A percentile compares a stretch with the other conserved stretches of the same genome.
These are phyloP conservation scores for Theileria annulata DNA, from an alignment of 169 alveolate species.

Conservation along the genomic window DNA sequence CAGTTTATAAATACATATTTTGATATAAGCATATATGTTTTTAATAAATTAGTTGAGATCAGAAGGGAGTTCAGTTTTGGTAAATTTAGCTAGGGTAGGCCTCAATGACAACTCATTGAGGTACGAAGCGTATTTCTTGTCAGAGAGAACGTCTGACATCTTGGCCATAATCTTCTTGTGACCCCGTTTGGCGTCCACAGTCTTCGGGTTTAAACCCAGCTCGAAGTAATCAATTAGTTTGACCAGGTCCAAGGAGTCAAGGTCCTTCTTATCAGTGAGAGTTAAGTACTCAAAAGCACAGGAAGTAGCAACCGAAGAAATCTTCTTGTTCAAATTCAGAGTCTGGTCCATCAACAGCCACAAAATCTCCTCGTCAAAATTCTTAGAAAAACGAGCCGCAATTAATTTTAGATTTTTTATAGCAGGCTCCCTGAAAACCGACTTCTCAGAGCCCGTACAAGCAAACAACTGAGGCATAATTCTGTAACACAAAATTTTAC, in stretches of 20 bases:
- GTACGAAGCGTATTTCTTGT: no score
- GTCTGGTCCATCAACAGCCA: slow-evolving; percentile 3
- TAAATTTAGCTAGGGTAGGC: no score
- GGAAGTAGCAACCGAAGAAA: neutral
- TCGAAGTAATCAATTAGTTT: neutral
- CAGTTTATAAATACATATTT: no score
- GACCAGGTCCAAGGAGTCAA: neutral
- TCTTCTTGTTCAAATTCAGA: neutral
- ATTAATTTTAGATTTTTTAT: neutral
- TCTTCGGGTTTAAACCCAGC: neutral
- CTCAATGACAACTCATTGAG: no score
- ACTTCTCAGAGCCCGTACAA: slow-evolving; percentile 48
- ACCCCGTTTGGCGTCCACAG: neutral
- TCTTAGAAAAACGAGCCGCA: neutral
- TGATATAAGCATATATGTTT: no score
- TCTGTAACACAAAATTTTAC: neutral
- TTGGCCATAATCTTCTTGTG: no score
- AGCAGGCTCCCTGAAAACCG: slow-evolving; percentile 44
- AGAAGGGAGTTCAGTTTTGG: no score
- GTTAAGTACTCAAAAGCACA: slow-evolving; percentile 6
- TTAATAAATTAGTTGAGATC: no score
- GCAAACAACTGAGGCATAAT: slow-evolving; percentile 34
- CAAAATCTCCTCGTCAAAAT: neutral
- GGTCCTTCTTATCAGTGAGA: neutral
- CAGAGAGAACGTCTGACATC: no score